Conservation (phyloP, 2,329 filamentous ascomycete genomes). For the Alternaria brassicae region DNA sequence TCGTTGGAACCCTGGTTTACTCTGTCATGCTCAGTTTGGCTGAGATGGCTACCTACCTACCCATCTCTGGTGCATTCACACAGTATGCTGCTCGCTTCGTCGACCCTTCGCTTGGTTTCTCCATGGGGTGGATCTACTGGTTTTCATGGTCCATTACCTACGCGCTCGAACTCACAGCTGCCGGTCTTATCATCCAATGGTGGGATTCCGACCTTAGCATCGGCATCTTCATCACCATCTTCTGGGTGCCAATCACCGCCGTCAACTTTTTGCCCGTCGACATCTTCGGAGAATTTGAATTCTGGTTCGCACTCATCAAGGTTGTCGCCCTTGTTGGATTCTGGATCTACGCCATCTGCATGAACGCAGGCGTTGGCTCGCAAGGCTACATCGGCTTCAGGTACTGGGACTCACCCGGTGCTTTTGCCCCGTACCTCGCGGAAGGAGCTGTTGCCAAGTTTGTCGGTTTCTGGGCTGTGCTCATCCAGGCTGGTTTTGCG, state of each 20-base stretch:
- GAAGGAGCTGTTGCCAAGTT: slow-evolving; percentile 69
- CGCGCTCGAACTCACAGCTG: slow-evolving; percentile 74
- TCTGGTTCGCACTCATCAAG: slow-evolving; percentile 80
- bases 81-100: slow-evolving; percentile 78
- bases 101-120: slow-evolving; percentile 74
- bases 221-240: slow-evolving; percentile 75
- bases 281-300: slow-evolving; percentile 79
- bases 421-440: slow-evolving; percentile 69
- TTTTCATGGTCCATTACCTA: slow-evolving; percentile 78
- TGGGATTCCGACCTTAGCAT: slow-evolving; percentile 70
- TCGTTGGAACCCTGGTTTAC: slow-evolving; percentile 73
- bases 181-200: slow-evolving; percentile 77
- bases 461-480: slow-evolving; percentile 72
- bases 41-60: slow-evolving; percentile 80
- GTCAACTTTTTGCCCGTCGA: slow-evolving; percentile 75
- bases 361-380: slow-evolving; percentile 71
- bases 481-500: slow-evolving; percentile 73
- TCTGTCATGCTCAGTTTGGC: slow-evolving; percentile 71
- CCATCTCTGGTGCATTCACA: slow-evolving; percentile 78
- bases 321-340: slow-evolving; percentile 77
- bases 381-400: slow-evolving; percentile 77
- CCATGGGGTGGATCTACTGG: slow-evolving; percentile 86
- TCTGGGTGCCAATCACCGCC: slow-evolving; percentile 72
- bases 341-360: slow-evolving; percentile 76
- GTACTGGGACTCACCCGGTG: slow-evolving; percentile 72